Conservation (phyloP, 495 filamentous ascomycete species). For the Lentithecium fluviatile region DNA sequence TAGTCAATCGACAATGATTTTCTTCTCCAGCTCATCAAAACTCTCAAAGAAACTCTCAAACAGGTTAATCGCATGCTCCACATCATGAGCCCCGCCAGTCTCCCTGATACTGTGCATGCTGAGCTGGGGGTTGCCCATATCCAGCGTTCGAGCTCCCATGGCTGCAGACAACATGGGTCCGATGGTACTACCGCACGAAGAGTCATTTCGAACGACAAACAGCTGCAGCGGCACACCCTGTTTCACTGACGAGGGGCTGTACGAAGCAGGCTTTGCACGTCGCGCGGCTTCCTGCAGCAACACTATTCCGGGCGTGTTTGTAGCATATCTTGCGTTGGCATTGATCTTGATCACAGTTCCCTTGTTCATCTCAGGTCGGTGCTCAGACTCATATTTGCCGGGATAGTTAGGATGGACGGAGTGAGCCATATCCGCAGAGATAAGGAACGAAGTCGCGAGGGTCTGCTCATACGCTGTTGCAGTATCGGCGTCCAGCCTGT, state of each 20-base stretch:
- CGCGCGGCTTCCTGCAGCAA: slow-evolving; percentile 83
- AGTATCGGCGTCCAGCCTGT: slow-evolving; percentile 51
- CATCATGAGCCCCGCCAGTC: slow-evolving; percentile 81
- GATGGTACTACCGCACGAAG: slow-evolving; percentile 90
- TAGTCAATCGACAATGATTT: slow-evolving; percentile 70
- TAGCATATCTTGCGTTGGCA: slow-evolving; percentile 93
- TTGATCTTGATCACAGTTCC: slow-evolving; percentile 97
- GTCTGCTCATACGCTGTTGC: slow-evolving; percentile 91
- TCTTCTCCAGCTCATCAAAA: slow-evolving; percentile 75
- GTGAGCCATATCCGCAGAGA: slow-evolving; percentile 98
- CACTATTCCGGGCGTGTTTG: slow-evolving; percentile 93
- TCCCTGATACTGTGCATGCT: slow-evolving; percentile 97
- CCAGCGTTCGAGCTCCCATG: slow-evolving; percentile 81
- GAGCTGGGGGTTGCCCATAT: slow-evolving; percentile 93
- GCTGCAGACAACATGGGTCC: slow-evolving; percentile 89
- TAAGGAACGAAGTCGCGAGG: slow-evolving; percentile 84
- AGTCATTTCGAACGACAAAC: slow-evolving; percentile 96
- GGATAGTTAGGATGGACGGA: slow-evolving; percentile 91
- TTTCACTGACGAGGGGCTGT: slow-evolving; percentile 29
- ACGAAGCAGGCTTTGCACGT: slow-evolving; percentile 51
- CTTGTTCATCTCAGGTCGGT: slow-evolving; percentile 93
- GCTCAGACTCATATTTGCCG: slow-evolving; percentile 83
- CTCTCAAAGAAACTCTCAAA: slow-evolving; percentile 85
- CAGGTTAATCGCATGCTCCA: slow-evolving; percentile 80
- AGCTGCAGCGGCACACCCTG: slow-evolving; percentile 81